Evolutionary conservation across 495 filamentous ascomycete species (phyloP).

Genomic region (Delitschia confertaspora): DNA sequence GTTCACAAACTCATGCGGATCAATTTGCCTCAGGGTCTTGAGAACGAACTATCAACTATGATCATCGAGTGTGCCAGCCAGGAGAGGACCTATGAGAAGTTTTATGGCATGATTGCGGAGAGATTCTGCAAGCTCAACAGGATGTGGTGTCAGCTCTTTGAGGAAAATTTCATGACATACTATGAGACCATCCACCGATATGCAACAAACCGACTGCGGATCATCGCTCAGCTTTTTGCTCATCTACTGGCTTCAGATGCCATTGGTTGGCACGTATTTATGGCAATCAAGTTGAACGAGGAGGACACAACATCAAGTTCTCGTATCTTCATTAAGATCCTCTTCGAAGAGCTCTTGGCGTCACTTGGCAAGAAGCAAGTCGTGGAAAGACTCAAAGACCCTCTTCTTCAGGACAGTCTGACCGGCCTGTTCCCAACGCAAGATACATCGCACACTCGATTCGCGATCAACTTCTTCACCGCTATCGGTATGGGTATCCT

Average conservation of each 20-base stretch:
- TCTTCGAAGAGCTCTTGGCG: constrained; percentile 88
- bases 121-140: constrained; percentile 92
- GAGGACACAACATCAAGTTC: constrained; percentile 92
- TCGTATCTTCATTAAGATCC: constrained; percentile 95
- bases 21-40: constrained; percentile 75
- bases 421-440: constrained; percentile 85
- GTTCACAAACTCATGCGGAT: constrained; percentile 69
- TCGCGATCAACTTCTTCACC: constrained; percentile 99
- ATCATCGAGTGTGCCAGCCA: constrained; percentile 93
- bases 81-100: constrained; percentile 91
- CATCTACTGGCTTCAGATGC: constrained; percentile 81
- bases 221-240: constrained; percentile 90
- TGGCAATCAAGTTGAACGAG: constrained; percentile 79
- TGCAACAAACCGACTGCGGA: constrained; percentile 87
- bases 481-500: constrained; percentile 89
- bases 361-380: constrained; percentile 75
- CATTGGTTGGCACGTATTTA: constrained; percentile 84
- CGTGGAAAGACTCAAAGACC: constrained; percentile 64
- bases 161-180: constrained; percentile 79
- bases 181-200: constrained; percentile 97
- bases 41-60: constrained; percentile 89
- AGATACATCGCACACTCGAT: constrained; percentile 79
- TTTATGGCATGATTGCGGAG: constrained; percentile 90
- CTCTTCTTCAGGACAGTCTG: constrained; percentile 66
- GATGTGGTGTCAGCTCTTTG: constrained; percentile 86